Percentiles rank a stretch among this genome's conserved stretches.
These are phyloP conservation scores for Dioszegia hungarica DNA, from an alignment of 768 basidiomycete species.

Conservation along the genomic window DNA sequence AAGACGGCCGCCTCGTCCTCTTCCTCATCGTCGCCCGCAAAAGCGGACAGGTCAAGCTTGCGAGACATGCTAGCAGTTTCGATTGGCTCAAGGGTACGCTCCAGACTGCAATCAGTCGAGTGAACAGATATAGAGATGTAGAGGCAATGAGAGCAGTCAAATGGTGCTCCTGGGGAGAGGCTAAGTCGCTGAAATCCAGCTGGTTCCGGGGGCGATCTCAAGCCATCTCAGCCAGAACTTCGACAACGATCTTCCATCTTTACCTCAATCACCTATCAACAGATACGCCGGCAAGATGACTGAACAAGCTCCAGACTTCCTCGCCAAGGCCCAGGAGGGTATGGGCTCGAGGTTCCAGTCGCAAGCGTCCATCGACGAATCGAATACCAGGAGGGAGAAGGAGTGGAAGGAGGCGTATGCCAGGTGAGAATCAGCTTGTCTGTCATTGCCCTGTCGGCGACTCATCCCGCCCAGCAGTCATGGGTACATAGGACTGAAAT, in stretches of 20 bases:
- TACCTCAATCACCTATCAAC: background rate
- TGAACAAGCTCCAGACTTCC: slow-evolving; percentile 5
- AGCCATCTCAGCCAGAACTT: too few relatives aligned
- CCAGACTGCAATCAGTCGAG: background rate
- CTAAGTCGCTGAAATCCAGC: too few relatives aligned
- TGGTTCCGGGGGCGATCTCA: too few relatives aligned
- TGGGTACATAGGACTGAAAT: too few relatives aligned
- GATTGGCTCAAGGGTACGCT: background rate
- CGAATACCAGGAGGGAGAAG: slow-evolving; percentile 41
- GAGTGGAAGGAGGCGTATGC: slow-evolving; percentile 52
- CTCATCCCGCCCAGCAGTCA: too few relatives aligned
- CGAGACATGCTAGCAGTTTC: slow-evolving; percentile 28
- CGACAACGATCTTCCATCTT: background rate
- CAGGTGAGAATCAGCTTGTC: slow-evolving; percentile 24
- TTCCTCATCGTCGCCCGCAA: slow-evolving; percentile 43
- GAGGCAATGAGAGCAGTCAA: too few relatives aligned
- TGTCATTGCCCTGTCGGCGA: too few relatives aligned
- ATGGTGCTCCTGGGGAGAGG: too few relatives aligned
- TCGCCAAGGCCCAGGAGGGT: slow-evolving; percentile 15
- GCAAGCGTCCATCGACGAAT: slow-evolving; percentile 47
- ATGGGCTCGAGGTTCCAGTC: slow-evolving; percentile 49
- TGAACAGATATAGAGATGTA: too few relatives aligned
- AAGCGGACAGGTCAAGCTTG: slow-evolving; percentile 45
- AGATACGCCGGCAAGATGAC: background rate
- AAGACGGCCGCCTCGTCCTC: slow-evolving; percentile 35